Percentiles rank a stretch among this genome's conserved stretches.
Conservation (phyloP, 495 filamentous ascomycete genomes). For the Penicillium angulare region DNA sequence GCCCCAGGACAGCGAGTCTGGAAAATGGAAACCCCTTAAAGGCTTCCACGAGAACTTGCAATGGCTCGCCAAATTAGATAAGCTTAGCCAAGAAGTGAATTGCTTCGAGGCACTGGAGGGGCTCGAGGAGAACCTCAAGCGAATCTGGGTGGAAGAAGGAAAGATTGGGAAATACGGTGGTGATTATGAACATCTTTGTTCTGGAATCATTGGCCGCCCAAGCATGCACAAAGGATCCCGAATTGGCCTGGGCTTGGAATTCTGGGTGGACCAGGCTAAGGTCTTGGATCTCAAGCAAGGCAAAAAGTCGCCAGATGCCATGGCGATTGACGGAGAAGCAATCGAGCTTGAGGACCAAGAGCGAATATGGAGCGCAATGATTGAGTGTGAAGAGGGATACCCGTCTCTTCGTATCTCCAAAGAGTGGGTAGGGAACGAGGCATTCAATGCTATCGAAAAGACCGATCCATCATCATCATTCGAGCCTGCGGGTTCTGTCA, state of each 20-base stretch:
- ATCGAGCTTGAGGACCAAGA: conserved; percentile 22
- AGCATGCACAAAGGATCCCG: conserved; percentile 70
- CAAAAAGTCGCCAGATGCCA: conserved; percentile 34
- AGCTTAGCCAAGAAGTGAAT: conserved; percentile 76
- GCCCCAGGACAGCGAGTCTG: conserved; percentile 36
- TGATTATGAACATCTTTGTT: conserved; percentile 49
- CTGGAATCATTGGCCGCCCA: conserved; percentile 66
- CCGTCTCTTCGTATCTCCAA: conserved; percentile 48
- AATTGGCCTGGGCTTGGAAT: conserved; percentile 78
- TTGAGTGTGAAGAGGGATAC: conserved; percentile 51
- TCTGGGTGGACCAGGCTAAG: conserved; percentile 71
- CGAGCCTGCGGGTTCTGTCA: conserved; percentile 26
- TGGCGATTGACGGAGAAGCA: conserved; percentile 32
- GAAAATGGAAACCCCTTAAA: conserved; percentile 57
- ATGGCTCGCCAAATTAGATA: conserved; percentile 73
- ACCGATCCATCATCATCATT: conserved; percentile 22
- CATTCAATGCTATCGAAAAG: conserved; percentile 27
- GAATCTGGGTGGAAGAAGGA: conserved; percentile 50
- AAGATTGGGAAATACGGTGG: conserved; percentile 45
- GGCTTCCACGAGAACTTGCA: conserved; percentile 79
- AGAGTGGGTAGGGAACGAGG: conserved; percentile 40
- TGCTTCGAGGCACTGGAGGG: conserved; percentile 88
- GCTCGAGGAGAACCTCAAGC: conserved; percentile 68
- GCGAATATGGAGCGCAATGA: conserved; percentile 36
- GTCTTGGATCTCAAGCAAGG: conserved; percentile 37